A percentile compares a stretch with the other conserved stretches of the same genome.
These are phyloP conservation scores for Suhomyces panamericanus DNA, from an alignment of 1,139 yeast species.

Conservation along the genomic window DNA sequence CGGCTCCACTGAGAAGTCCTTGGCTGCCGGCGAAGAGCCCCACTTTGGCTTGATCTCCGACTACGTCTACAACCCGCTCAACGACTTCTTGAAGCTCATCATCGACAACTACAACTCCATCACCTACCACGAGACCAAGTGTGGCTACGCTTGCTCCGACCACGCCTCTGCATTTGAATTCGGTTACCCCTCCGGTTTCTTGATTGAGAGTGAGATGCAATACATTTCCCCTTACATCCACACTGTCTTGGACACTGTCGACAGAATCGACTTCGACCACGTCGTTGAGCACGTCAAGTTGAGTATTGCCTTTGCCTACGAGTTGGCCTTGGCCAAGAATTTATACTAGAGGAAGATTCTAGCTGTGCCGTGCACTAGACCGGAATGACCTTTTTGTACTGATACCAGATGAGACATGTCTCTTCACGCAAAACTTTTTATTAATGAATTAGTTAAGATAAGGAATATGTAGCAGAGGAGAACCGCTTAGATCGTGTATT, in stretches of 20 bases:
- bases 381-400: neutral
- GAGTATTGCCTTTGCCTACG: constrained; percentile 68
- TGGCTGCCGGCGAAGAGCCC: constrained; percentile 58
- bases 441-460: too few relatives aligned
- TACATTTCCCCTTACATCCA: constrained; percentile 71
- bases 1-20: constrained; percentile 65
- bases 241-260: constrained; percentile 76
- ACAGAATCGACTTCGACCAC: constrained; percentile 55
- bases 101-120: constrained; percentile 63
- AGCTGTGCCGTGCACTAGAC: neutral
- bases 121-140: constrained; percentile 69
- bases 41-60: constrained; percentile 82
- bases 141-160: constrained; percentile 95
- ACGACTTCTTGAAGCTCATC: constrained; percentile 60
- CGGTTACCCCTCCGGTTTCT: constrained; percentile 83
- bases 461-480: too few relatives aligned
- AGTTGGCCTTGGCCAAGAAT: constrained; percentile 44
- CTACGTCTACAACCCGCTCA: constrained; percentile 60
- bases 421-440: too few relatives aligned
- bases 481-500: too few relatives aligned
- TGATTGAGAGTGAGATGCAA: constrained; percentile 72
- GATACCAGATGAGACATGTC: too few relatives aligned
- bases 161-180: constrained; percentile 82
- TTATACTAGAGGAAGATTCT: constrained; percentile 1
- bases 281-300: constrained; percentile 66